Base-by-base conservation (phyloP, 2,329 filamentous ascomycete species). In the Penicillium sp. region DNA sequence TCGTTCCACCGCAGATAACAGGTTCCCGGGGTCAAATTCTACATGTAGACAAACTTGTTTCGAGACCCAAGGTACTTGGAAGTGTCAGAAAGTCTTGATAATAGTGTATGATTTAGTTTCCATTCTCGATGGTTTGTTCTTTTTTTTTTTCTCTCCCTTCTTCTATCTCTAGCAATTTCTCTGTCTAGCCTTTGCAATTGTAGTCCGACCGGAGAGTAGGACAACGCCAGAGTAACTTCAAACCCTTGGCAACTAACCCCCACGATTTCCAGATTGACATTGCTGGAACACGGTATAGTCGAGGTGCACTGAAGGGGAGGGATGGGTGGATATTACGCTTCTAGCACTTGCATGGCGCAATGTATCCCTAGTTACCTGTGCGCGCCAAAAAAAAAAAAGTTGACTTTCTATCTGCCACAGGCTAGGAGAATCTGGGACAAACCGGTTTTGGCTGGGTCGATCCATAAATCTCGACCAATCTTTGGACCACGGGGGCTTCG, bases 311-410 rank as follows among this genome's bases (percentile, higher is more conserved):
- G 17, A 45, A 51, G 23, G 31, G 7, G 29, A 25, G 31, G 31
- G 29, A n/a, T 19, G 40, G n/a, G 54, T 57, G 50, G 55, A 37
- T 38, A 41, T 47, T 54, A 54, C 40, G 19, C 55, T 54, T 57
- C 50, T 37, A 54, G 50, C 55, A 48, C 55, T 57, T 57, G 55
- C 50, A 57, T 56, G 45, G 51, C 23, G 42, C n/a, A 47, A 47
- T 53, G 37, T 47, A 57, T 57, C 55, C 55, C 55, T 56, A 56
- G 54, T 53, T 57, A 57, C 21, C 55, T 29, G 50, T 57, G 49
- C 48, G 54, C 27, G 17, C n/a, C 21, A 31, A 21, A 42, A 15
- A 12, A 35, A 35, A 15, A 33, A 35, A 42, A 12, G 25, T 8
- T 5, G 45, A 41, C 3, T 45, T 25, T 47, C 10, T 40, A 37